Base-by-base conservation (phyloP, 176 grass and related monocot genomes). In the Triticum monococcum region DNA sequence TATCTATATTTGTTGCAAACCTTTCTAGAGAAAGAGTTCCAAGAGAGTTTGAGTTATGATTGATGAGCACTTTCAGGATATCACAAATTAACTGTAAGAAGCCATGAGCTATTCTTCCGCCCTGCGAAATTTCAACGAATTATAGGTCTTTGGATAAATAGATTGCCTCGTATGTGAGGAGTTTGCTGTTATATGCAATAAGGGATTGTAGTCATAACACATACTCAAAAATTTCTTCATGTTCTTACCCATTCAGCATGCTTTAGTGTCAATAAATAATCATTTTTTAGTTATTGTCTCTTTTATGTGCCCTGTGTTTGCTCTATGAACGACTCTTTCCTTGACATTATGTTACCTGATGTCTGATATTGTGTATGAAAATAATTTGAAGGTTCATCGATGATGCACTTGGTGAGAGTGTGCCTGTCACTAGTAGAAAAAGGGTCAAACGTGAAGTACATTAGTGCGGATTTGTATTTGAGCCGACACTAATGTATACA, bases 321-420 rank as follows among this genome's bases (percentile, higher is more conserved):
- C 65, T 25, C 20, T 67, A 80, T 61, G 14, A 66, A 59, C 79
- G 12, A 46, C 12, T 52, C 48, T 73, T 41, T 74, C 50, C 43
- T 72, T 11, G 35, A 56, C 32, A 33, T 78, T 33, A 87, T 78
- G 64, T 54, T 64, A 5, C 13, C 54, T 79, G 81, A 38, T 79
- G 35, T 87, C 18, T 92, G 22, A 80, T 79, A 25, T 61, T 83
- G 7, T 81, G 3, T 88, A 81, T 86, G 54, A 79, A 79, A 52
- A 75, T 83, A 61, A 79, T 87, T 83, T 25, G 66, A 86, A 96
- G 96, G 88, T 96, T 98, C 74, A 91, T 98, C 67, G 93, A 98
- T 88, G 96, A 98, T 88, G 96, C 92, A 68, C 75, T 96, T 81
- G 78, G 80, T 83, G 91, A 91, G 79, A 90, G 82, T 81, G 31